These are phyloP conservation scores for Rhododendron ovatum DNA, from an alignment of 148 eudicot genomes.

Conservation along the genomic window DNA sequence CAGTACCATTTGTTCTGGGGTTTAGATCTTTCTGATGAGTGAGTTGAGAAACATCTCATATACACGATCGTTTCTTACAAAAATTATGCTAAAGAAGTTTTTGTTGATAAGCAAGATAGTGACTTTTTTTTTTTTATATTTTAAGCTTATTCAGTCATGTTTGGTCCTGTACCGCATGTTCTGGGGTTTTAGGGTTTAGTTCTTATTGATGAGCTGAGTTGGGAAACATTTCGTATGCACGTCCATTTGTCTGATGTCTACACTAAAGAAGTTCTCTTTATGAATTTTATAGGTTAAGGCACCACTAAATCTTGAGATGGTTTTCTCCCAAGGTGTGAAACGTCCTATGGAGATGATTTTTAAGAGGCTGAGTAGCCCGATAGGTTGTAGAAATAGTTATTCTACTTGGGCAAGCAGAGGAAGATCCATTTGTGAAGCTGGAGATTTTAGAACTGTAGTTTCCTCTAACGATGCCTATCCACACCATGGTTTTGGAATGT, in stretches of 20 bases:
- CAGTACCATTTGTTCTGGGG: background rate
- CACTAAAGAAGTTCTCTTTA: background rate
- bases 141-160: background rate
- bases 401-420: slow-evolving; percentile 33
- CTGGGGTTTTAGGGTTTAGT: background rate
- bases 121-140: too few species aligned
- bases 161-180: background rate
- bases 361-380: slow-evolving; percentile 32
- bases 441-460: slow-evolving; percentile 17
- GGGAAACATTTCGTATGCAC: background rate
- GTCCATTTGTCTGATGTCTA: background rate
- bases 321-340: slow-evolving; percentile 37
- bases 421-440: slow-evolving; percentile 18
- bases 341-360: slow-evolving; percentile 44
- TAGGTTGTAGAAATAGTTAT: slow-evolving; percentile 25
- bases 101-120: background rate
- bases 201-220: background rate
- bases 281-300: slow-evolving; percentile 3
- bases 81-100: background rate
- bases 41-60: background rate
- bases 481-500: slow-evolving; percentile 23
- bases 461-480: slow-evolving; percentile 26
- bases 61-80: background rate
- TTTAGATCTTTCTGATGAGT: background rate
- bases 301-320: slow-evolving; percentile 28